Evolutionary conservation across 805 yeast species (phyloP), one percentile per base, ranked within the genome.

Genomic region (Priceomyces castillae): DNA sequence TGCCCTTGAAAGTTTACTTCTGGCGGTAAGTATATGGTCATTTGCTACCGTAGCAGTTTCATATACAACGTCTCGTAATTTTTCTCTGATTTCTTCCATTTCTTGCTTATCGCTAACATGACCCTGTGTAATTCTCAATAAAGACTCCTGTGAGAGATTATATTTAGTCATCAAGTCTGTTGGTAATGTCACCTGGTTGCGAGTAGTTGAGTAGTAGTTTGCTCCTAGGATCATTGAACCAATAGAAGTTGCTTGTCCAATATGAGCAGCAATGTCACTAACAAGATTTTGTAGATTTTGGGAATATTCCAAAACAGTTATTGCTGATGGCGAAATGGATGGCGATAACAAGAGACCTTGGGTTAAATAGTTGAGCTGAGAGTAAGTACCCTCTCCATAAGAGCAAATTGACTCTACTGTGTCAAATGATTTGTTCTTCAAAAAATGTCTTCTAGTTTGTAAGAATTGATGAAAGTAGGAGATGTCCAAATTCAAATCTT

Each of bases 231-330:
- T 69, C 61, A 78, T 71, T 2, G 84, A 73, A 1, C 88, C 81
- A 10, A 88, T 71, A 0, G 90, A 82, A 0, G 84, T 77, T 1
- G 94, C 86, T 59, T 88, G 95, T 5, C 96, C 96, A 30, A 88
- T 64, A 62, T 87, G 95, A 0, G 95, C 94, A 9, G 81, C 76
- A 7, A 83, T 75, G 47, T 84, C 87, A 26, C 80, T 73, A 7
- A 80, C 64, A 4, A 59, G 50, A 14, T 61, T 61, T 46, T 74
- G 78, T n/a, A 80, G 56, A 4, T 48, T 49, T 0, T 73, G 62
- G 35, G 80, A 73, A 18, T 62, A 56, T 46, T 77, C 80, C 26
- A 84, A 59, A 25, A 80, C 55, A 33, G 63, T 58, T 11, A 77
- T 71, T 0, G 78, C 71, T 1, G 81, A 76, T 0, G 86, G 87